These are phyloP conservation scores for Aleurites moluccanus DNA, from an alignment of 441 rosid species.

Conservation along the genomic window DNA sequence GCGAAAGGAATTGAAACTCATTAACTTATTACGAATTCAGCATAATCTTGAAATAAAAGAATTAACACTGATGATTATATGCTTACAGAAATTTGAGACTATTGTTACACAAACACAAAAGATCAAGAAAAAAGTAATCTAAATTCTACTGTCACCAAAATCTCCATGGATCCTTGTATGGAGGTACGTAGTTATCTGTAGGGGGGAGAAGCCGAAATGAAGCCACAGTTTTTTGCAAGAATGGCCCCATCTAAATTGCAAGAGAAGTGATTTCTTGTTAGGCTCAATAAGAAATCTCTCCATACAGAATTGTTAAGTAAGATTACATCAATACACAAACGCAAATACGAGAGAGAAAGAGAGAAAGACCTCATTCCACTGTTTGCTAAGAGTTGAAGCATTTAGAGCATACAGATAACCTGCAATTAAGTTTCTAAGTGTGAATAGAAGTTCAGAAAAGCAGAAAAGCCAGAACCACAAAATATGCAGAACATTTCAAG, in stretches of 20 bases:
- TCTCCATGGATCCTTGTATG: constrained; percentile 97
- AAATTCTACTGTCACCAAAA: constrained; percentile 61
- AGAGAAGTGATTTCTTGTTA: constrained; percentile 13
- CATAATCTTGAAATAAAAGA: background rate
- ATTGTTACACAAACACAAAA: background rate
- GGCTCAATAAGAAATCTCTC: background rate
- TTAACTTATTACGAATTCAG: background rate
- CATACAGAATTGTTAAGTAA: background rate
- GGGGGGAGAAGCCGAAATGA: constrained; percentile 82
- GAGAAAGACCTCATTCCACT: constrained; percentile 70
- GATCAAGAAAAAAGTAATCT: background rate
- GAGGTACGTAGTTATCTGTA: constrained; percentile 80
- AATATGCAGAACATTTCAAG: background rate
- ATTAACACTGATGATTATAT: background rate
- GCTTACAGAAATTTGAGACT: background rate
- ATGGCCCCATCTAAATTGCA: constrained; percentile 77
- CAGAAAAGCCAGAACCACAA: background rate
- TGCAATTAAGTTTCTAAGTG: constrained; percentile 35
- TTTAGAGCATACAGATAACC: constrained; percentile 78
- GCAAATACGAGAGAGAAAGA: background rate
- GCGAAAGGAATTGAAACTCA: background rate
- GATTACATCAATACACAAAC: background rate
- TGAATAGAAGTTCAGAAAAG: constrained; percentile 5
- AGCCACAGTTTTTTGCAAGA: constrained; percentile 54
- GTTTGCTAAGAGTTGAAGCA: constrained; percentile 84